Percentiles rank a stretch among this genome's conserved stretches.
phyloP scores from a whole-genome alignment of 1,139 yeast species.

The Sugiyamaella sp. region DNA sequence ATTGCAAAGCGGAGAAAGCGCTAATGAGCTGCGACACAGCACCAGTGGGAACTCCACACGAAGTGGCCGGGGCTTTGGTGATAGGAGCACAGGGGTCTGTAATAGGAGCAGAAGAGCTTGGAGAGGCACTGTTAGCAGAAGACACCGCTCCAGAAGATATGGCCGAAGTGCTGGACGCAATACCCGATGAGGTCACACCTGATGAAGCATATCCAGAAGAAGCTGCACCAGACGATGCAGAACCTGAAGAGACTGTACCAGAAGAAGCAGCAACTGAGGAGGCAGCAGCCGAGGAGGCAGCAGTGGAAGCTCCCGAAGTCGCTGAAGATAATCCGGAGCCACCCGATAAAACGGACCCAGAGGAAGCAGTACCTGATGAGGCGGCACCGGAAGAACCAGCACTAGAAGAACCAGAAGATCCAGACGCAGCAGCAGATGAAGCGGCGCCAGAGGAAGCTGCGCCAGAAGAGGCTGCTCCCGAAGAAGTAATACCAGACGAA shows the following conservation, averaged over 20 bases:
- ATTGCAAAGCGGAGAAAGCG: conserved; percentile 17
- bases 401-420: conserved; percentile 8
- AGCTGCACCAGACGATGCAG: conserved; percentile 8
- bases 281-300: conserved; percentile 12
- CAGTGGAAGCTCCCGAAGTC: conserved; percentile 20
- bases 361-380: conserved; percentile 10
- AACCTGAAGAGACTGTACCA: neutral
- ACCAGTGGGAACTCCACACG: conserved; percentile 14
- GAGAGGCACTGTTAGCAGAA: conserved; percentile 1
- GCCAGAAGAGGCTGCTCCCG: conserved; percentile 6
- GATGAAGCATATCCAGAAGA: conserved; percentile 8
- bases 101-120: neutral
- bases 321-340: conserved; percentile 28
- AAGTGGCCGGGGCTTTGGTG: conserved; percentile 5
- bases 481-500: neutral
- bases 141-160: conserved; percentile 10
- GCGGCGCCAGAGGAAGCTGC: conserved; percentile 13
- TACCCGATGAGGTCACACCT: neutral
- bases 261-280: neutral
- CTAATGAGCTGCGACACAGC: conserved; percentile 14
- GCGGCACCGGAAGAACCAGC: conserved; percentile 11
- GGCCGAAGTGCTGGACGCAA: neutral
- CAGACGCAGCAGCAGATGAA: conserved; percentile 8
- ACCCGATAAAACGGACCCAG: conserved; percentile 17
- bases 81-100: neutral